A percentile compares a stretch with the other conserved stretches of the same genome.
Conservation (phyloP, 805 yeast species). For the Candida quercuum region DNA sequence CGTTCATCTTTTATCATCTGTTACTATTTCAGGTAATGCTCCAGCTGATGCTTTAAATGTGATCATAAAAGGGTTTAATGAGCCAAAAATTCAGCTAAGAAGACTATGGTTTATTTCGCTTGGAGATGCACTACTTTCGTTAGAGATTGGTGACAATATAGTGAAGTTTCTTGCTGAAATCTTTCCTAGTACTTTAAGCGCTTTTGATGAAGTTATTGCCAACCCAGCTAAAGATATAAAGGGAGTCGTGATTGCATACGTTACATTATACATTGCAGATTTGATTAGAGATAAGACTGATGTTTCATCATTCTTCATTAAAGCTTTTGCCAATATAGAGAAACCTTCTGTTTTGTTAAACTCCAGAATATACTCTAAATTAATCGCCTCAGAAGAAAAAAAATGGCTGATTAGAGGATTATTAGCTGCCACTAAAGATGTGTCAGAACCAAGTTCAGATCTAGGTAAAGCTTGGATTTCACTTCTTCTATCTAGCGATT, state of each 20-base stretch:
- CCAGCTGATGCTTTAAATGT: slow-evolving; percentile 21
- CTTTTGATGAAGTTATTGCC: slow-evolving; percentile 39
- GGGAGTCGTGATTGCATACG: slow-evolving; percentile 48
- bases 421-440: slow-evolving; percentile 23
- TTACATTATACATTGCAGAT: slow-evolving; percentile 28
- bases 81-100: slow-evolving; percentile 57
- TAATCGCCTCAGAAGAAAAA: slow-evolving; percentile 39
- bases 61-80: slow-evolving; percentile 49
- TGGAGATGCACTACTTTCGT: slow-evolving; percentile 28
- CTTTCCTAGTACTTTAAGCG: slow-evolving; percentile 22
- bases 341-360: slow-evolving; percentile 45
- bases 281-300: slow-evolving; percentile 22
- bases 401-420: slow-evolving; percentile 50
- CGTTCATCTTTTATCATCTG: slow-evolving; percentile 32
- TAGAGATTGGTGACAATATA: slow-evolving; percentile 7
- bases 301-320: slow-evolving; percentile 25
- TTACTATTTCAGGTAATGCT: slow-evolving; percentile 17
- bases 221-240: slow-evolving; percentile 45
- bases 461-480: slow-evolving; percentile 44
- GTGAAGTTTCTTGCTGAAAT: slow-evolving; percentile 15
- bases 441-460: slow-evolving; percentile 14
- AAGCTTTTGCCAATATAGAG: slow-evolving; percentile 30
- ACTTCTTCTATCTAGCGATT: slow-evolving; percentile 34
- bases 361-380: slow-evolving; percentile 45
- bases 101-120: slow-evolving; percentile 62